These are phyloP conservation scores for Penicillium cosmopolitanum DNA, from an alignment of 495 filamentous ascomycete genomes.

Conservation along the genomic window DNA sequence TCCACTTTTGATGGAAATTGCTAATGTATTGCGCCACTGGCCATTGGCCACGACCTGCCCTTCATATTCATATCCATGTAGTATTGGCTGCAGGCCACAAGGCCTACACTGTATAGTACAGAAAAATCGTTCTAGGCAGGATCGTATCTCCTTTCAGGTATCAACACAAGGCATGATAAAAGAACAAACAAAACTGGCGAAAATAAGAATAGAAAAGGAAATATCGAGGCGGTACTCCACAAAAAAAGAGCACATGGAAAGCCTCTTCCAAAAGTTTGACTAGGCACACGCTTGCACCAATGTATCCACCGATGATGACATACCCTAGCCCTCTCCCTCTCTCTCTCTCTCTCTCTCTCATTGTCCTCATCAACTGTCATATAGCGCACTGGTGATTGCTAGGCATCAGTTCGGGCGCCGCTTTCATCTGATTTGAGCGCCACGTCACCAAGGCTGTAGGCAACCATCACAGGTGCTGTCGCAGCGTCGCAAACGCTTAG, in stretches of 20 bases:
- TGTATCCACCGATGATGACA: constrained; percentile 1
- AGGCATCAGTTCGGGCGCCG: not conserved
- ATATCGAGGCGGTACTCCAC: not conserved
- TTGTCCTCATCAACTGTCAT: constrained; percentile 1
- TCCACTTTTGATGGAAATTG: not conserved
- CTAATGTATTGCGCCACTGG: not conserved
- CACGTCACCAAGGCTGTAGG: not conserved
- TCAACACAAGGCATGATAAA: not conserved
- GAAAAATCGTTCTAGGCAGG: not conserved
- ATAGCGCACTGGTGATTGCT: not conserved
- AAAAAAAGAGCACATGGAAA: not conserved
- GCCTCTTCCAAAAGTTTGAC: not conserved
- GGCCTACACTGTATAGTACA: constrained; percentile 2
- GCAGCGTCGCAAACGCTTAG: constrained; percentile 41
- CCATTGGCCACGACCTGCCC: not conserved
- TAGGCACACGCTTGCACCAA: not conserved
- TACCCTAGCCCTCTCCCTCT: not conserved
- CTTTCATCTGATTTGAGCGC: not conserved
- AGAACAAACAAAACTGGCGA: not conserved
- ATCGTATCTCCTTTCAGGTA: not conserved
- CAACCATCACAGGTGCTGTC: not conserved
- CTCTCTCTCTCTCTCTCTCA: not conserved
- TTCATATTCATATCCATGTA: not conserved
- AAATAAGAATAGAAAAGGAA: too few species aligned
- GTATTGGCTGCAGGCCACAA: not conserved